Evolutionary conservation across 768 basidiomycete species (phyloP), one percentile per base, ranked within the genome.

Genomic region (Collybiopsis luxurians): DNA sequence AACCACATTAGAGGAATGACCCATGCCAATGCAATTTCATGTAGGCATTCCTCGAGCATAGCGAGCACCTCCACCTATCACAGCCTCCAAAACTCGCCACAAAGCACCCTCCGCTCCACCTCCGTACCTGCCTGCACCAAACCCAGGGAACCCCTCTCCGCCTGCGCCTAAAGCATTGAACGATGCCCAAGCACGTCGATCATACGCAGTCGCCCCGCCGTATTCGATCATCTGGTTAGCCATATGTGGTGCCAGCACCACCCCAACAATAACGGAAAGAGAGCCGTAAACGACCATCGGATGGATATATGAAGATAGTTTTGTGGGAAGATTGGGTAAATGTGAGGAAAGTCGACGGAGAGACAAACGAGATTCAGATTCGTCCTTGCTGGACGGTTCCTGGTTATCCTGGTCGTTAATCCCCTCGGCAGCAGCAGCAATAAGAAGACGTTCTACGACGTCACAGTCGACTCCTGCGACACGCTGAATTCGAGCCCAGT

Each of bases 31-130:
- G 23, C 13, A 12, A 13, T 15, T 21, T 69, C 73, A 90, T 55
- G 88, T 89, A 46, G 89, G 90, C 86, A 87, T 90, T 12, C 90
- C 90, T 46, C 87, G 78, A 11, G 84, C 87, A 31, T 87, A 83
- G 61, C 90, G 75, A 27, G 86, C 90, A 27, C 89, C 90, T 10
- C 87, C 89, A 45, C 86, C 86, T 4, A 86, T 85, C 10, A 92
- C 80, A 13, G 87, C 74, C 12, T 87, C 88, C 52, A 92, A 64
- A 61, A 90, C 77, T 58, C 73, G 81, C 88, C 88, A 90, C 44
- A 90, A 76, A 11, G 80, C 80, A 19, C 79, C 75, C 1, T 85
- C 71, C 23, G 42, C 19, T 31, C 64, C 63, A 31, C 21, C 27
- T 31, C 58, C 59, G 28, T 46, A 38, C 17, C 53, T 50, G 26